Evolutionary conservation across 345 rosid species (phyloP).

Genomic region (Linum usitatissimum): DNA sequence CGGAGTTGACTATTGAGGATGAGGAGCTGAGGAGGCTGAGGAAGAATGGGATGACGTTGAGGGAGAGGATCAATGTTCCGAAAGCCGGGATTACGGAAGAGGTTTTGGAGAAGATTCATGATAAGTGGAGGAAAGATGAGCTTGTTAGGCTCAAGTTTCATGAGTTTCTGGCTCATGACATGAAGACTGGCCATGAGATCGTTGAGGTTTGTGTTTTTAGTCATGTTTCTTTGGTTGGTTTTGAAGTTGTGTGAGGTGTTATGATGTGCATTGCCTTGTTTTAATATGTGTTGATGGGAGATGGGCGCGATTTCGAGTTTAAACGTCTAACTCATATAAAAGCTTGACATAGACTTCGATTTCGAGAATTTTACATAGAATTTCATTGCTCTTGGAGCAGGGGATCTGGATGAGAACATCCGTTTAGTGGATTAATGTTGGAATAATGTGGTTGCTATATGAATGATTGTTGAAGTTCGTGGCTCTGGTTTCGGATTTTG

Average conservation of each 20-base stretch:
- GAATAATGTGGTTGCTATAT: no score
- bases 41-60: conserved; percentile 57
- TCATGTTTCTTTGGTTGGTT: neutral
- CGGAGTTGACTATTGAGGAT: conserved; percentile 89
- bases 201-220: conserved; percentile 58
- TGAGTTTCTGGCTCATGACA: conserved; percentile 75
- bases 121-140: conserved; percentile 90
- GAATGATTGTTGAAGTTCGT: no score
- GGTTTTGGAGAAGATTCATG: conserved; percentile 79
- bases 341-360: no score
- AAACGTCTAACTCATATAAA: no score
- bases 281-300: no score
- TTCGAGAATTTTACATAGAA: no score
- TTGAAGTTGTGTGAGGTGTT: neutral
- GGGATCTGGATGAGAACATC: no score
- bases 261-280: neutral
- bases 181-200: conserved; percentile 91
- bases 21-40: conserved; percentile 75
- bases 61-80: conserved; percentile 75
- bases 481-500: no score
- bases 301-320: no score
- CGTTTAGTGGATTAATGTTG: no score
- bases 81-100: conserved; percentile 85
- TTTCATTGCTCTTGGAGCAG: no score
- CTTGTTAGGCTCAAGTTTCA: conserved; percentile 90